These are phyloP conservation scores for Alternaria postmessia DNA, from an alignment of 2,329 filamentous ascomycete genomes.

Conservation along the genomic window DNA sequence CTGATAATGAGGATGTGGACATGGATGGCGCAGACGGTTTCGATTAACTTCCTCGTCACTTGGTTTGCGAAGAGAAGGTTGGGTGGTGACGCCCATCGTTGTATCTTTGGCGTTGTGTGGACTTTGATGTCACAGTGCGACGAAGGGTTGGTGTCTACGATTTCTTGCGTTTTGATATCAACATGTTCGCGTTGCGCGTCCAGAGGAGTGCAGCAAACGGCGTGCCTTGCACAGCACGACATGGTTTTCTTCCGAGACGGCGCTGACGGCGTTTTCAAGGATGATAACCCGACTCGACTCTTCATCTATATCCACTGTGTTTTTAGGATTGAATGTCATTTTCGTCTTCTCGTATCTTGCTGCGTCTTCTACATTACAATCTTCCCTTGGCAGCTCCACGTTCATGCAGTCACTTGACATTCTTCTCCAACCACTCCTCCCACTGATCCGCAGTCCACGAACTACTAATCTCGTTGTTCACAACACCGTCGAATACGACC, in stretches of 20 bases:
- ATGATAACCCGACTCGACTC: constrained; percentile 8
- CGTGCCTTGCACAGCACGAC: constrained; percentile 5
- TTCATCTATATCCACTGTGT: constrained; percentile 3
- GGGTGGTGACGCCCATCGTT: constrained; percentile 3
- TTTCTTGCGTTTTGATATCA: neutral
- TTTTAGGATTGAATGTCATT: constrained; percentile 3
- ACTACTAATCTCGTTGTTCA: constrained; percentile 80
- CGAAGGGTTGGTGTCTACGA: neutral
- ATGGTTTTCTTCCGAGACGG: constrained; percentile 1
- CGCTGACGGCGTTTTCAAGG: constrained; percentile 5
- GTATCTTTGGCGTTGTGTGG: constrained; percentile 2
- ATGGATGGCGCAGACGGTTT: constrained; percentile 39
- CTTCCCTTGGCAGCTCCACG: neutral
- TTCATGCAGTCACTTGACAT: constrained; percentile 60
- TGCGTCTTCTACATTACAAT: neutral
- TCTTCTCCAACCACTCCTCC: constrained; percentile 80
- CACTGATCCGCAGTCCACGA: constrained; percentile 82
- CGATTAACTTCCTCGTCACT: neutral
- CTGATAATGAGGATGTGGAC: constrained; percentile 42
- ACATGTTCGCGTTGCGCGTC: constrained; percentile 1
- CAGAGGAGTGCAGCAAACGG: constrained; percentile 9
- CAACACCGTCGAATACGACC: constrained; percentile 85
- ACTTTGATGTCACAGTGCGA: constrained; percentile 10
- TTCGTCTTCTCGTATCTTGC: neutral
- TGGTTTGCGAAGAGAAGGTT: neutral